A percentile compares a stretch with the other conserved stretches of the same genome.
Conservation (phyloP, 805 yeast species). For the Metschnikowia cubensis region DNA sequence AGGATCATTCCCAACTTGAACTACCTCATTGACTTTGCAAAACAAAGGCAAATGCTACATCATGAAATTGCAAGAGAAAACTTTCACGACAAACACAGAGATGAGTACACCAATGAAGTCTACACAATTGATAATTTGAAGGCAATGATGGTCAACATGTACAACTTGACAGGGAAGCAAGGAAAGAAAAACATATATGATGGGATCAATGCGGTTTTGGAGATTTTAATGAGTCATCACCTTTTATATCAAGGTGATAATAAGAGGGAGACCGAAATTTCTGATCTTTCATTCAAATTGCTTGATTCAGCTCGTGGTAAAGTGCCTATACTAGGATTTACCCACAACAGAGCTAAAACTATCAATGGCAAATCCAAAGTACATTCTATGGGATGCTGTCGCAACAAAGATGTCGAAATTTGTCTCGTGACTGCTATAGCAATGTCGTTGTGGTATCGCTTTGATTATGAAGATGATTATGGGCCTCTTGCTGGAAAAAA, state of each 20-base stretch:
- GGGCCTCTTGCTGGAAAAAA: conserved; percentile 1
- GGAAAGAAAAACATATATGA: neutral
- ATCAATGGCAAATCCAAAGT: neutral
- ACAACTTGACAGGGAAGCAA: neutral
- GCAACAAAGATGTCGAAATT: conserved; percentile 5
- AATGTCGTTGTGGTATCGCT: conserved; percentile 10
- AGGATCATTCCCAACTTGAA: neutral
- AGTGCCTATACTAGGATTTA: conserved; percentile 1
- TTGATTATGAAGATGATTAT: conserved; percentile 3
- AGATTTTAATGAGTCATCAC: conserved; percentile 6
- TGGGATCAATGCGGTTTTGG: conserved; percentile 6
- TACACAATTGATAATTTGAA: conserved; percentile 2
- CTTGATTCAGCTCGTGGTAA: neutral
- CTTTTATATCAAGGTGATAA: conserved; percentile 1
- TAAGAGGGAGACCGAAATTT: conserved; percentile 3
- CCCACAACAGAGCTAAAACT: neutral
- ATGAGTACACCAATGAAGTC: neutral
- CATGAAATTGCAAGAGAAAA: neutral
- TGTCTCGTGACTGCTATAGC: conserved; percentile 8
- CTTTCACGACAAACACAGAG: neutral
- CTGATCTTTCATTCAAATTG: conserved; percentile 1
- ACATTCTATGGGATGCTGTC: neutral
- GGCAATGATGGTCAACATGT: conserved; percentile 2
- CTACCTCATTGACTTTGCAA: neutral
- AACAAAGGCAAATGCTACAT: neutral